Percentiles rank a stretch among this genome's conserved stretches.
phyloP scores from a whole-genome alignment of 768 basidiomycete species.

The Cyclocybe aegerita region DNA sequence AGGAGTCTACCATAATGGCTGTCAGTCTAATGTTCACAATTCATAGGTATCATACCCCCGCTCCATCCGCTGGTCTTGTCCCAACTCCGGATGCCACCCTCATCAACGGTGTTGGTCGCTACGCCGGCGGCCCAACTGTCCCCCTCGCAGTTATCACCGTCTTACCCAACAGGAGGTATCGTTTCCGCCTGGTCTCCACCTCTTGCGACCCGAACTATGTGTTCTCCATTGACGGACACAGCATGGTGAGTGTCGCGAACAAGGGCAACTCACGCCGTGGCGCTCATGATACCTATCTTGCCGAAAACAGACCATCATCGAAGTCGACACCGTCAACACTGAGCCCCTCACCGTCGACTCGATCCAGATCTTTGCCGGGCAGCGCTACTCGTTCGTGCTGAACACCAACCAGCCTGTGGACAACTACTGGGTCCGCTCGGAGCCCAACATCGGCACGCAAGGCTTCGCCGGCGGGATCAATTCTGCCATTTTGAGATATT shows the following conservation, averaged over 20 bases:
- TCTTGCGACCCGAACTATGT: slow-evolving; percentile 47
- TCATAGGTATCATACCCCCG: slow-evolving; percentile 26
- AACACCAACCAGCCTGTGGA: slow-evolving; percentile 41
- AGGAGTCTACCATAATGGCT: neutral
- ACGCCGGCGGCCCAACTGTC: slow-evolving; percentile 35
- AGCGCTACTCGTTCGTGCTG: slow-evolving; percentile 36
- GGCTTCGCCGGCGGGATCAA: slow-evolving; percentile 31
- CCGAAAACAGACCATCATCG: slow-evolving; percentile 42
- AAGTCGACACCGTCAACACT: slow-evolving; percentile 46
- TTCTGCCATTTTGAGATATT: slow-evolving; percentile 51
- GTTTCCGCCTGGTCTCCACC: slow-evolving; percentile 51
- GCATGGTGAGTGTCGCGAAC: slow-evolving; percentile 25
- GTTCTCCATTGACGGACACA: slow-evolving; percentile 48
- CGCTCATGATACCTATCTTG: neutral
- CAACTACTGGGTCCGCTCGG: slow-evolving; percentile 53
- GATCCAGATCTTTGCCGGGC: slow-evolving; percentile 39
- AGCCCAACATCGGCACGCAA: slow-evolving; percentile 20
- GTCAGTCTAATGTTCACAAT: neutral
- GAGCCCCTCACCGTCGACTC: slow-evolving; percentile 41
- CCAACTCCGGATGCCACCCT: slow-evolving; percentile 38
- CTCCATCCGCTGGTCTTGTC: slow-evolving; percentile 15
- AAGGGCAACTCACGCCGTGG: neutral
- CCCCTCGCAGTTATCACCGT: slow-evolving; percentile 48
- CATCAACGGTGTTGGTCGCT: slow-evolving; percentile 55
- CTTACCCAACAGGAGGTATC: slow-evolving; percentile 38